These are phyloP conservation scores for Aspergillus neotritici DNA, from an alignment of 2,329 filamentous ascomycete genomes.

Conservation along the genomic window DNA sequence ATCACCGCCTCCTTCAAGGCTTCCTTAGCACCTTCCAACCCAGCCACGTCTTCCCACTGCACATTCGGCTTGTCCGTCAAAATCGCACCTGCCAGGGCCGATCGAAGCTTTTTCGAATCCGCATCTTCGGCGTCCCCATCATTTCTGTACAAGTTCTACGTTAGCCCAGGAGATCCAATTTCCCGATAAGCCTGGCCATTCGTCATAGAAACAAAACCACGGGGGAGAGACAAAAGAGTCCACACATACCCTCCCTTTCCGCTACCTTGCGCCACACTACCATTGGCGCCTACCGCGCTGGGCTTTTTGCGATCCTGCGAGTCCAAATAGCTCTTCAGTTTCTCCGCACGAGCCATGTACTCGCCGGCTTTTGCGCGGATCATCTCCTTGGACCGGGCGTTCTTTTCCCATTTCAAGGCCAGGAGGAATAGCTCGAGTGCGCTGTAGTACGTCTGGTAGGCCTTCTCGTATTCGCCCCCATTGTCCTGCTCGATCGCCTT, in stretches of 20 bases:
- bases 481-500: constrained; percentile 97
- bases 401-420: constrained; percentile 99
- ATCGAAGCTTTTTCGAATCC: constrained; percentile 91
- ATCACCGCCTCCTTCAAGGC: constrained; percentile 97
- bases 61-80: constrained; percentile 93
- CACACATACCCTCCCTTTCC: constrained; percentile 51
- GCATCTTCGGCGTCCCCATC: constrained; percentile 71
- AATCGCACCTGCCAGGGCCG: constrained; percentile 84
- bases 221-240: constrained; percentile 4
- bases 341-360: constrained; percentile 98
- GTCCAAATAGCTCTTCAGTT: constrained; percentile 86
- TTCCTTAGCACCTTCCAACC: constrained; percentile 89
- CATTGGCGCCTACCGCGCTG: constrained; percentile 48
- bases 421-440: constrained; percentile 98
- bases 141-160: constrained; percentile 26
- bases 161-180: constrained; percentile 2
- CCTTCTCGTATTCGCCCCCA: constrained; percentile 91
- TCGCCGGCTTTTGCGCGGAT: constrained; percentile 91
- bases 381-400: constrained; percentile 92
- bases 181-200: constrained; percentile 1
- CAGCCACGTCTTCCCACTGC: constrained; percentile 96
- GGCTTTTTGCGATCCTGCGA: constrained; percentile 48
- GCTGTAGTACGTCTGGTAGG: constrained; percentile 92
- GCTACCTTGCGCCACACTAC: constrained; percentile 45
- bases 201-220: not conserved